A percentile compares a stretch with the other conserved stretches of the same genome.
Conservation (phyloP, 148 eudicot genomes). For the Simmondsia chinensis region DNA sequence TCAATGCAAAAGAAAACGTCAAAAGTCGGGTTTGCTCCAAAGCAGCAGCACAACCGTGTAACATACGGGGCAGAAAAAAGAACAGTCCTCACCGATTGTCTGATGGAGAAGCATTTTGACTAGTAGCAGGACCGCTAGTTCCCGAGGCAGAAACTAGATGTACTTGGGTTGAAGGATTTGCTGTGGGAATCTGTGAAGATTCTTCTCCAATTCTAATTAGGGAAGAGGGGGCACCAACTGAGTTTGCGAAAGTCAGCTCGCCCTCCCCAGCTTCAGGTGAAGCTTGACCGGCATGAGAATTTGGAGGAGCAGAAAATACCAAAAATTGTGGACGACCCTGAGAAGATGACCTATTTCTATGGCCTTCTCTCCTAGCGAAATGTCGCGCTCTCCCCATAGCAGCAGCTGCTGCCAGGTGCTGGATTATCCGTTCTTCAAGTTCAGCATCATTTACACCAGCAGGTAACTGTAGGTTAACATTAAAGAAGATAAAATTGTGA, state of each 20-base stretch:
- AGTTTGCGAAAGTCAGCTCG: conserved; percentile 28
- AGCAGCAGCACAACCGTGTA: neutral
- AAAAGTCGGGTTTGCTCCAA: neutral
- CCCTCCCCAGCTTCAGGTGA: conserved; percentile 37
- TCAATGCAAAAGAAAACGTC: neutral
- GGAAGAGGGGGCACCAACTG: conserved; percentile 30
- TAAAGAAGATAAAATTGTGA: neutral
- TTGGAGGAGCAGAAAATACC: conserved; percentile 59
- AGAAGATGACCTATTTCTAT: conserved; percentile 61
- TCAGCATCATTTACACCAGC: conserved; percentile 78
- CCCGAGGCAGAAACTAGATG: conserved; percentile 43
- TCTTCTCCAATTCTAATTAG: conserved; percentile 38
- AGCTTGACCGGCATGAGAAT: conserved; percentile 32
- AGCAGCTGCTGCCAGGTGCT: conserved; percentile 96
- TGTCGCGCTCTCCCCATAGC: conserved; percentile 95
- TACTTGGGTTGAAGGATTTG: conserved; percentile 32
- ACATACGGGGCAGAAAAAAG: neutral
- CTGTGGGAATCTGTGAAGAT: conserved; percentile 30
- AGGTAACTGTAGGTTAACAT: conserved; percentile 45
- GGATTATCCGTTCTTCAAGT: conserved; percentile 94
- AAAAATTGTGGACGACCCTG: conserved; percentile 80
- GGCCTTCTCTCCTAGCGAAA: conserved; percentile 78
- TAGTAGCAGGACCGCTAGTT: conserved; percentile 28
- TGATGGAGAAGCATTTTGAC: conserved; percentile 54
- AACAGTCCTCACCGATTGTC: conserved; percentile 36